A percentile compares a stretch with the other conserved stretches of the same genome.
phyloP scores from a whole-genome alignment of 768 basidiomycete genomes.

The Rhizopogon sp. region DNA sequence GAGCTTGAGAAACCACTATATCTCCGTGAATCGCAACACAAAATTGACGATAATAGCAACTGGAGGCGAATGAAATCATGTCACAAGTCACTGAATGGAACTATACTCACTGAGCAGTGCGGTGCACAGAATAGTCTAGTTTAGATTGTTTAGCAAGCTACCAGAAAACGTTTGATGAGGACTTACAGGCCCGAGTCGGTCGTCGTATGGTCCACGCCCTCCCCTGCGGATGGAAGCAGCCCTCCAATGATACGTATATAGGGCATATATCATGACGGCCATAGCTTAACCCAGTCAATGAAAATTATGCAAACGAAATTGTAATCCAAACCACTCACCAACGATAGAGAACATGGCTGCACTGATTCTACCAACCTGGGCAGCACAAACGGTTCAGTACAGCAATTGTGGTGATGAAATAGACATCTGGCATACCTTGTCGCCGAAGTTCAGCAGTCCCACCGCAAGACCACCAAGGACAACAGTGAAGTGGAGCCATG shows the following conservation, averaged over 20 bases:
- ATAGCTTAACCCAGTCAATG: conserved; percentile 55
- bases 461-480: conserved; percentile 95
- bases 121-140: conserved; percentile 76
- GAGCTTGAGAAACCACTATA: neutral
- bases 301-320: neutral
- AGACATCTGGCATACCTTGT: conserved; percentile 53
- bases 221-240: conserved; percentile 89
- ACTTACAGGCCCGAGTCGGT: conserved; percentile 90
- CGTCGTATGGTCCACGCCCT: conserved; percentile 93
- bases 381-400: neutral
- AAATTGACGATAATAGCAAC: conserved; percentile 86
- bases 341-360: conserved; percentile 96
- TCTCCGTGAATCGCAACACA: conserved; percentile 65
- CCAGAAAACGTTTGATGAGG: conserved; percentile 5
- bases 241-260: conserved; percentile 95
- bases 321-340: conserved; percentile 44
- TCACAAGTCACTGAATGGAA: neutral
- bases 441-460: conserved; percentile 96
- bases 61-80: conserved; percentile 22
- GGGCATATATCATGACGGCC: conserved; percentile 94
- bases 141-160: conserved; percentile 7
- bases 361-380: conserved; percentile 87
- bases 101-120: conserved; percentile 63
- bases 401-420: neutral
- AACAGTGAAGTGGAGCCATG: conserved; percentile 98